Conservation (phyloP, 169 alveolate genomes). For the Cryptosporidium tyzzeri region DNA sequence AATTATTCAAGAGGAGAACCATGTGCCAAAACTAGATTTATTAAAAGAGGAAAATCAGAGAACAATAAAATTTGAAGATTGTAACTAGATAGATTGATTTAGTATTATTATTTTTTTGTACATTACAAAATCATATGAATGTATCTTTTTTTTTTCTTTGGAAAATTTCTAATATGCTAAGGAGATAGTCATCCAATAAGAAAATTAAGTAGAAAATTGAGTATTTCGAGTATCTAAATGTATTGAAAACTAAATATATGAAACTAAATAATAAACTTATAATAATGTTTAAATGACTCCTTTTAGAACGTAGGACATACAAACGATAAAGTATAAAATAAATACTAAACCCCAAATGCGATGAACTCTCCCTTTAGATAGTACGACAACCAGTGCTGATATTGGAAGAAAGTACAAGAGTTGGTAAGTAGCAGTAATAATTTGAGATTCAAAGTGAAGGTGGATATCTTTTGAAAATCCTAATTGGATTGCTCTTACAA, state of each 20-base stretch:
- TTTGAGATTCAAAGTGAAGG: slow-evolving; percentile 65
- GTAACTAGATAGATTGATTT: not conserved
- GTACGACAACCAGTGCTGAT: slow-evolving; percentile 68
- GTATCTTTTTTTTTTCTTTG: not conserved
- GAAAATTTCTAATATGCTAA: not conserved
- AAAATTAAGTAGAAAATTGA: not conserved
- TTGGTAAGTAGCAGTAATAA: slow-evolving; percentile 68
- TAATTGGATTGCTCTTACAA: slow-evolving; percentile 54
- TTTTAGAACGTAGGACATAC: slow-evolving; percentile 53
- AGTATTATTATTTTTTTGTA: not conserved
- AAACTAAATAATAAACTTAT: not conserved
- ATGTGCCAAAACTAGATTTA: not conserved
- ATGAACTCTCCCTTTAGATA: slow-evolving; percentile 74
- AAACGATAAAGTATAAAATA: slow-evolving; percentile 48
- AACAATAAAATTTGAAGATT: slow-evolving; percentile 43
- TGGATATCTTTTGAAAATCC: slow-evolving; percentile 56
- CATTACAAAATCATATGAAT: not conserved
- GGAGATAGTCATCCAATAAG: not conserved
- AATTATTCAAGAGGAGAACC: not conserved
- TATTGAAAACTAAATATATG: not conserved
- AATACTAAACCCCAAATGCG: slow-evolving; percentile 52
- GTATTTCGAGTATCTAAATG: not conserved
- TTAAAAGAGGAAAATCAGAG: not conserved
- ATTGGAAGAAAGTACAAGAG: slow-evolving; percentile 71
- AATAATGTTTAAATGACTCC: slow-evolving; percentile 3